Base-by-base conservation (phyloP, 2,329 filamentous ascomycete genomes). In the Verticillium alfalfae region DNA sequence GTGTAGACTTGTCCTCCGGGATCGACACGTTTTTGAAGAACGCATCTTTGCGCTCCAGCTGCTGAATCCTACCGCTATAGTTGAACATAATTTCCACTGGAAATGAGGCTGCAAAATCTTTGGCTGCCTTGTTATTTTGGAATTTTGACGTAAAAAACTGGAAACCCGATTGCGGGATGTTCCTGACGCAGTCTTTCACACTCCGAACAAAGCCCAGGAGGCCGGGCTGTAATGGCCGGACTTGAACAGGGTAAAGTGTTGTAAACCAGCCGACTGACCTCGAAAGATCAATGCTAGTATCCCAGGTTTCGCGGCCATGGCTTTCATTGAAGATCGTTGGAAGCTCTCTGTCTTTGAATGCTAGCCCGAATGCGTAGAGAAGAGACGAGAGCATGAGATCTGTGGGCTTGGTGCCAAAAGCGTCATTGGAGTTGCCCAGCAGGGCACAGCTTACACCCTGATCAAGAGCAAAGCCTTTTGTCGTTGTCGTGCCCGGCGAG, bases 251-350 rank as follows among this genome's bases (percentile, higher is more conserved):
- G 38, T 67, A 71, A 9, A 79, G 67, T 0, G 76, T 76, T 1
- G 78, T 79, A 60, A 80, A 80, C 78, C 78, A 81, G 5, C 78
- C 79, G 0, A 80, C 73, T 0, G 76, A 79, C 1, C 70, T 63
- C 0, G 77, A 75, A 1, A 76, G 64, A 58, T 80, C 74, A 8
- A 76, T 65, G 2, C 39, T 34, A 8, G 26, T 45, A 49, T 71
- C 69, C 72, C 70, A 73, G 2, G 72, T 61, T 26, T 80, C 76
- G 10, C 78, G 71, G 2, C 78, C 78, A 49, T 80, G 78, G 1
- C 73, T 72, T 61, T 80, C 77, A 56, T 69, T 73, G 67, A 75
- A 79, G 1, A 80, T 65, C 1, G 70, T 64, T 1, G 77, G 76
- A 0, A 68, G 18, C 0, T 63, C 10, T 7, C 77, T 71, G 41